Conservation (phyloP, 495 filamentous ascomycete species). For the Aspergillus panamensis region DNA sequence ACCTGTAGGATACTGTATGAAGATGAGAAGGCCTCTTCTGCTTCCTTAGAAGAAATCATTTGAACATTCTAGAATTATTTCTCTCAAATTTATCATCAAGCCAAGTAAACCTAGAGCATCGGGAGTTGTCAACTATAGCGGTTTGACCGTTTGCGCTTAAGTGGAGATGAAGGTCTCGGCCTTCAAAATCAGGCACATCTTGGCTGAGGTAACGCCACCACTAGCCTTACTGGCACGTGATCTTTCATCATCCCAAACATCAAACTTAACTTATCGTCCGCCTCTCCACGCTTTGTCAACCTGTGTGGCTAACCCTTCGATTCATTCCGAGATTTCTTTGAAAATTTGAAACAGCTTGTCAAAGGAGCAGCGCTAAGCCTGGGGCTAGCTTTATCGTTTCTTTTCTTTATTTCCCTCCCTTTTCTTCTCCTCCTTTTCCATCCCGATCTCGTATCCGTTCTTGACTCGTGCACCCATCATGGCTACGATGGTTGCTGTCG, state of each 20-base stretch:
- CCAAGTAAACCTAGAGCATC: too few species aligned
- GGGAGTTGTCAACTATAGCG: too few species aligned
- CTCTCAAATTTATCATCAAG: too few species aligned
- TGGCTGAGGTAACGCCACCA: neutral
- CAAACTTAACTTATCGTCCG: conserved; percentile 8
- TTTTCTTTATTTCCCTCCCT: neutral
- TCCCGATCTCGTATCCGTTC: neutral
- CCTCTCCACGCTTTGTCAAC: conserved; percentile 5
- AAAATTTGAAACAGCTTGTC: neutral
- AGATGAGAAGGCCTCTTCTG: too few species aligned
- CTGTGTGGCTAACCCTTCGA: conserved; percentile 1
- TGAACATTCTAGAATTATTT: too few species aligned
- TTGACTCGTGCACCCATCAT: conserved; percentile 39
- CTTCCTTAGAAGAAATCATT: too few species aligned
- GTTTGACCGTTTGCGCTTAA: too few species aligned
- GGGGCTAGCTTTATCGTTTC: neutral
- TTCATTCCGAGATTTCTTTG: neutral
- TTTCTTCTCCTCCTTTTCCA: neutral
- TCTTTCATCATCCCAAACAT: conserved; percentile 21
- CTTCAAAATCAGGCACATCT: neutral
- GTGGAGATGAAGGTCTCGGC: too few species aligned
- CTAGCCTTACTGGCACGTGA: neutral
- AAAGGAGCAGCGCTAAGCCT: neutral
- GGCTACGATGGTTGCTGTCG: conserved; percentile 68
- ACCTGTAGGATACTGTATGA: too few species aligned